Evolutionary conservation across 441 rosid genomes (phyloP).

Genomic region (Erysimum pusillum): DNA sequence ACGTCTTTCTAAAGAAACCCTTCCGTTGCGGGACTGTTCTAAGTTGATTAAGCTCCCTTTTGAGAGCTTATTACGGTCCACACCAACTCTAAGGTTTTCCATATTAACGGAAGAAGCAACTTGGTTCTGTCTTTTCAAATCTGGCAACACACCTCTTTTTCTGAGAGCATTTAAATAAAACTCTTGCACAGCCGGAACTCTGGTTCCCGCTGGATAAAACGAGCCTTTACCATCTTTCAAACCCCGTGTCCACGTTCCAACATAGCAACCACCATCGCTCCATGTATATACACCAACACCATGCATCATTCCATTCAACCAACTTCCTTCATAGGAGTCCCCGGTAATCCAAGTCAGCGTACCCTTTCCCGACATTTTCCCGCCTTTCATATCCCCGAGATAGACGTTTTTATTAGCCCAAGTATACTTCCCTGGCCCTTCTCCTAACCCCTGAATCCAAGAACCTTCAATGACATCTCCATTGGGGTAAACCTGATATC

Average conservation of each 20-base stretch:
- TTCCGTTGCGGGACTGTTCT: slow-evolving; percentile 75
- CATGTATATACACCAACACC: slow-evolving; percentile 94
- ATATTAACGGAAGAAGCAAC: slow-evolving; percentile 78
- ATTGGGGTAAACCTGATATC: slow-evolving; percentile 78
- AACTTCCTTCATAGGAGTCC: slow-evolving; percentile 90
- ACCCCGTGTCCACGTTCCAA: slow-evolving; percentile 98
- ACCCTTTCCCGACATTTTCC: slow-evolving; percentile 95
- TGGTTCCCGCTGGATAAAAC: slow-evolving; percentile 86
- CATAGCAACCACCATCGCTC: slow-evolving; percentile 87
- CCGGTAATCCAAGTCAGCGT: slow-evolving; percentile 85
- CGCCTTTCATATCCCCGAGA: slow-evolving; percentile 90
- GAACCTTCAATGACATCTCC: slow-evolving; percentile 91
- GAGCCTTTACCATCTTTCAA: slow-evolving; percentile 99
- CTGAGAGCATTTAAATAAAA: slow-evolving; percentile 83
- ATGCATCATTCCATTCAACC: slow-evolving; percentile 95
- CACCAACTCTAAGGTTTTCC: slow-evolving; percentile 64
- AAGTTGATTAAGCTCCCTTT: slow-evolving; percentile 80
- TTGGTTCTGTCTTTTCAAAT: slow-evolving; percentile 73
- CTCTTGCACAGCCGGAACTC: slow-evolving; percentile 77
- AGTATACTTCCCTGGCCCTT: slow-evolving; percentile 96
- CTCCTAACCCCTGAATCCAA: slow-evolving; percentile 92
- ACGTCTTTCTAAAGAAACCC: slow-evolving; percentile 86
- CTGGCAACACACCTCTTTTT: slow-evolving; percentile 89
- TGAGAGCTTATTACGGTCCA: slow-evolving; percentile 59
- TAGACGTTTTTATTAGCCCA: slow-evolving; percentile 90